Evolutionary conservation across 306 rosid genomes (phyloP).

Genomic region (Carpinus viminea): DNA sequence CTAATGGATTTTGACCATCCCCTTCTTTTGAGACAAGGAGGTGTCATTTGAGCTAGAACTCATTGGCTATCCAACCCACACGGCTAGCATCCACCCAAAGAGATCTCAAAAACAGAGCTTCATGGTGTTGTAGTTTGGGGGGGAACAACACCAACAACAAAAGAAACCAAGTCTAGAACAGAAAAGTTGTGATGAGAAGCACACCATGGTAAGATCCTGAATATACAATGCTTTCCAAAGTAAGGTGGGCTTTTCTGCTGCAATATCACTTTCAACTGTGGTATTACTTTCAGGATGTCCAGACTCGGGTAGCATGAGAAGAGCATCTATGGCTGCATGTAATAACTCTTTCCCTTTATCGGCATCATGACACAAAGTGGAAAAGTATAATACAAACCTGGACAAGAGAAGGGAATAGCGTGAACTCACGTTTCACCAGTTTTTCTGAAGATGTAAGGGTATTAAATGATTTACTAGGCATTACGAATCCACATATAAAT

Average conservation of each 20-base stretch:
- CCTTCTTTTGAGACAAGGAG: neutral
- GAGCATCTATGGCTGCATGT: slow-evolving; percentile 60
- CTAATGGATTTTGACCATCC: neutral
- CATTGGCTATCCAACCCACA: neutral
- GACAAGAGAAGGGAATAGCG: slow-evolving; percentile 22
- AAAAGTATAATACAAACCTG: slow-evolving; percentile 77
- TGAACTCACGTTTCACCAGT: no score
- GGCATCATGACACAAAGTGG: slow-evolving; percentile 66
- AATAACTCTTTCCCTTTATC: slow-evolving; percentile 65
- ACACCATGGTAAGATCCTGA: slow-evolving; percentile 66
- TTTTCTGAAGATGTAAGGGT: no score
- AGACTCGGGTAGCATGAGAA: slow-evolving; percentile 48
- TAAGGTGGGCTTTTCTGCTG: slow-evolving; percentile 49
- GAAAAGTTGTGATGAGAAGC: slow-evolving; percentile 37
- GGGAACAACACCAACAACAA: neutral
- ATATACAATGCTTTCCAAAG: slow-evolving; percentile 80
- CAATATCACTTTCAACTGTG: slow-evolving; percentile 41
- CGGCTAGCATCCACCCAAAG: neutral
- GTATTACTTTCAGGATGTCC: slow-evolving; percentile 54
- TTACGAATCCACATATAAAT: no score
- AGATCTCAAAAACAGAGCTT: no score
- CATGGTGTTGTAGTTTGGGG: no score
- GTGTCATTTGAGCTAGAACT: neutral
- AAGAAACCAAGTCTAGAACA: neutral
- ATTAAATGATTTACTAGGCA: no score